A percentile compares a stretch with the other conserved stretches of the same genome.
phyloP scores from a whole-genome alignment of 306 rosid species.

The Ormosia emarginata region DNA sequence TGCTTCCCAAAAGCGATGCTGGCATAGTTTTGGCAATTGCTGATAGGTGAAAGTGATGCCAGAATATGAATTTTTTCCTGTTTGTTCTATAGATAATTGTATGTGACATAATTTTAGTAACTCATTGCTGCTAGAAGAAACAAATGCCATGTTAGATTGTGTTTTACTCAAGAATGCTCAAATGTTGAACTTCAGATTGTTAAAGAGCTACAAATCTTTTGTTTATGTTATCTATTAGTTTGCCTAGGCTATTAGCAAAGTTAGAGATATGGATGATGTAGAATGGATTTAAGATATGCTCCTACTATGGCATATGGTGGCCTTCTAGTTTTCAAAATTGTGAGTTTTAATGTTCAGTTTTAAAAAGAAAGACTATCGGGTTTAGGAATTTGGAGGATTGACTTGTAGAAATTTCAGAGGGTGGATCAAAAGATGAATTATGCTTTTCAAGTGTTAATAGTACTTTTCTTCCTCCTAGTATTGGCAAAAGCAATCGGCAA shows the following conservation, averaged over 20 bases:
- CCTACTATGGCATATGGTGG: not conserved
- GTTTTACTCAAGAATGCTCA: not conserved
- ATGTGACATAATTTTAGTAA: not conserved
- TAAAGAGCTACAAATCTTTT: not conserved
- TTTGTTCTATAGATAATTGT: conserved; percentile 9
- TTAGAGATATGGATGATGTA: not conserved
- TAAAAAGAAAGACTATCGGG: not conserved
- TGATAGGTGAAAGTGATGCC: conserved; percentile 59
- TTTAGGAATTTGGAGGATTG: not conserved
- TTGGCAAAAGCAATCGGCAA: not conserved
- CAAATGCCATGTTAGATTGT: not conserved
- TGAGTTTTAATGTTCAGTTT: not conserved
- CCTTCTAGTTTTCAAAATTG: not conserved
- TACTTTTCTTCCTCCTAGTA: not conserved
- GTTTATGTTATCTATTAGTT: not conserved
- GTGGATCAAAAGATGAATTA: not conserved
- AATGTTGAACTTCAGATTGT: not conserved
- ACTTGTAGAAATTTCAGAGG: not conserved
- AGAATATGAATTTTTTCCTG: conserved; percentile 11
- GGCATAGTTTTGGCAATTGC: conserved; percentile 82
- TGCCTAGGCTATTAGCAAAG: not conserved
- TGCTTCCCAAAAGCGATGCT: conserved; percentile 69
- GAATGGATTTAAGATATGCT: not conserved
- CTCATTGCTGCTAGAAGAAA: conserved; percentile 5
- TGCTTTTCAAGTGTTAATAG: not conserved